These are phyloP conservation scores for Hymenoscyphus infarciens DNA, from an alignment of 2,329 filamentous ascomycete genomes.

Conservation along the genomic window DNA sequence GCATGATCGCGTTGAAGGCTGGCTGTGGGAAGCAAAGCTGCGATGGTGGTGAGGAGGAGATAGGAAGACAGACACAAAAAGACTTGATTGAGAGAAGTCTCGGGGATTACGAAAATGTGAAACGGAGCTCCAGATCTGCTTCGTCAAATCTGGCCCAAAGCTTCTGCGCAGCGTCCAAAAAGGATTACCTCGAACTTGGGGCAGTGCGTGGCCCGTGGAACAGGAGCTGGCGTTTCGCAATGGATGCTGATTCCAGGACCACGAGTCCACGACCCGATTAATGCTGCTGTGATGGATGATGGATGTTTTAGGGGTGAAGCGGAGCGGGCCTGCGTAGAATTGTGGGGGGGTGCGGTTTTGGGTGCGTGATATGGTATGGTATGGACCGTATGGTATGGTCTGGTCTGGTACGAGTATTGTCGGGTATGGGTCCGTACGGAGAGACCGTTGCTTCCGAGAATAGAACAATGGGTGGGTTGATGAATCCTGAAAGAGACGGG, in stretches of 20 bases:
- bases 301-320: constrained; percentile 17
- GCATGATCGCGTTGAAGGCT: constrained; percentile 41
- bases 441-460: constrained; percentile 20
- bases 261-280: constrained; percentile 21
- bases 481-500: too few relatives aligned
- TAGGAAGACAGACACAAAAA: constrained; percentile 5
- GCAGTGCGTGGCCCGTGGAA: constrained; percentile 38
- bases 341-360: too few relatives aligned
- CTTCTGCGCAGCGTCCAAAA: constrained; percentile 18
- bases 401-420: background rate
- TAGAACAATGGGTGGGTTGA: constrained; percentile 13
- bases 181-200: constrained; percentile 22
- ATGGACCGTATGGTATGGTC: too few relatives aligned
- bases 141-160: constrained; percentile 25
- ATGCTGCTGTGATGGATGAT: constrained; percentile 23
- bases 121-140: constrained; percentile 30
- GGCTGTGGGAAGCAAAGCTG: constrained; percentile 21
- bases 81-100: constrained; percentile 16
- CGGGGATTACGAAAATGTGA: constrained; percentile 25
- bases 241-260: constrained; percentile 27
- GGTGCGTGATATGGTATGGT: too few relatives aligned
- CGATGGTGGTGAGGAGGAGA: constrained; percentile 19
- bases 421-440: too few relatives aligned
- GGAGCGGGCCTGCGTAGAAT: background rate
- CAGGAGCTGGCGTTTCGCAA: constrained; percentile 38